phyloP scores from a whole-genome alignment of 2,329 filamentous ascomycete genomes.

The Hymenoscyphus fructigenus region DNA sequence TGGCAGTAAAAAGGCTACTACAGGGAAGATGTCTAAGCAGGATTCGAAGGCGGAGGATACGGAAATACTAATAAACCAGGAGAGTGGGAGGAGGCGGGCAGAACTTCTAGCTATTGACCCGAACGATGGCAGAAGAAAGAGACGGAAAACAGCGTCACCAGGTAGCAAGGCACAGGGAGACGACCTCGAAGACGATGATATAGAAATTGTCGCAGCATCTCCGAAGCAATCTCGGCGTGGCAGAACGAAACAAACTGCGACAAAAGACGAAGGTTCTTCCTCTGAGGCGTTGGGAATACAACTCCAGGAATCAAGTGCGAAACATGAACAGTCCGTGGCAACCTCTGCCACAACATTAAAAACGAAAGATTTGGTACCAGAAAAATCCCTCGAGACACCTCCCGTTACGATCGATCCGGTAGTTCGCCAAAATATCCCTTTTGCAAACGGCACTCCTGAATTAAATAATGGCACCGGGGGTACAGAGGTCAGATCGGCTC shows the following conservation, averaged over 20 bases:
- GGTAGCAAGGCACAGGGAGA: slow-evolving; percentile 22
- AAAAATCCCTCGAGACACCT: neutral
- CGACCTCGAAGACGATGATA: slow-evolving; percentile 11
- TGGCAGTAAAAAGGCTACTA: neutral
- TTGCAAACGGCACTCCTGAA: neutral
- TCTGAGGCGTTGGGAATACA: neutral
- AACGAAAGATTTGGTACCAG: neutral
- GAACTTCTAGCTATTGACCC: slow-evolving; percentile 34
- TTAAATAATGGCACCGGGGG: neutral
- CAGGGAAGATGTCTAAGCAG: neutral
- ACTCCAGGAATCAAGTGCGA: neutral
- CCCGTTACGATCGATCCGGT: neutral
- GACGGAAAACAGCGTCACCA: slow-evolving; percentile 42
- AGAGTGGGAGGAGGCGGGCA: slow-evolving; percentile 12
- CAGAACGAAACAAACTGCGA: neutral
- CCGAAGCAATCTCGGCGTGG: neutral
- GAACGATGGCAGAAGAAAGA: slow-evolving; percentile 42
- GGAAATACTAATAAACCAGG: neutral
- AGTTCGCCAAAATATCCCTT: neutral
- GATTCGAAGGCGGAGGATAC: neutral
- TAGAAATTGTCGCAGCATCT: neutral
- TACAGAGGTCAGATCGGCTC: neutral
- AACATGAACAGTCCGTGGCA: neutral
- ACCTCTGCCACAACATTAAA: neutral
- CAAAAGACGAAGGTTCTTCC: neutral